Evolutionary conservation across 2,329 filamentous ascomycete species (phyloP).

Genomic region (Pseudogymnoascus sp.): DNA sequence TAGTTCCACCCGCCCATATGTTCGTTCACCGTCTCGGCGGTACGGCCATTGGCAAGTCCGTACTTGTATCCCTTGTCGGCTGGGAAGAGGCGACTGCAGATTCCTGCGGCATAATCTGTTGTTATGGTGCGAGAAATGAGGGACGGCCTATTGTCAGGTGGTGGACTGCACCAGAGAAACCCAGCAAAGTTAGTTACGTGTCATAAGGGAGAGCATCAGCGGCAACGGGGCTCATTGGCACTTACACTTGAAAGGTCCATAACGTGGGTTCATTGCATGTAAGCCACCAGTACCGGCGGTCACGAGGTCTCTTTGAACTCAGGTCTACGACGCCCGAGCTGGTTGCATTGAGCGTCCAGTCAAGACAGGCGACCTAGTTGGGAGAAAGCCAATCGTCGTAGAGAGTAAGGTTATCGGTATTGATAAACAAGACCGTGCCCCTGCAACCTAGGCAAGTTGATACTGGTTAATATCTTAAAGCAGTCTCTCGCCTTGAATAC

Average conservation of each 20-base stretch:
- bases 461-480: not conserved
- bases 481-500: not conserved
- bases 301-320: not conserved
- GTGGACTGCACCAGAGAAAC: not conserved
- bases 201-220: not conserved
- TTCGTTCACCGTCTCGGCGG: not conserved
- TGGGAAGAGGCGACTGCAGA: not conserved
- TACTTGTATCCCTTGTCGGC: not conserved
- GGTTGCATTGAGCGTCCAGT: not conserved
- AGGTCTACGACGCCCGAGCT: not conserved
- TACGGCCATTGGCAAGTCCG: not conserved
- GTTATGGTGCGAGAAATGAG: not conserved
- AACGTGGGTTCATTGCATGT: not conserved
- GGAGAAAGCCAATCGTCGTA: not conserved
- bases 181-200: not conserved
- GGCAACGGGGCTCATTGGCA: not conserved
- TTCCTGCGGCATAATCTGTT: not conserved
- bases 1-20: not conserved
- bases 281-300: not conserved
- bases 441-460: not conserved
- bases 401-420: not conserved
- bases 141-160: not conserved
- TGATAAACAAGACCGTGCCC: not conserved
- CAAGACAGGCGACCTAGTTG: not conserved
- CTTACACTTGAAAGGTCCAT: not conserved